Conservation (phyloP, 306 rosid species). For the Prunus mongolica region DNA sequence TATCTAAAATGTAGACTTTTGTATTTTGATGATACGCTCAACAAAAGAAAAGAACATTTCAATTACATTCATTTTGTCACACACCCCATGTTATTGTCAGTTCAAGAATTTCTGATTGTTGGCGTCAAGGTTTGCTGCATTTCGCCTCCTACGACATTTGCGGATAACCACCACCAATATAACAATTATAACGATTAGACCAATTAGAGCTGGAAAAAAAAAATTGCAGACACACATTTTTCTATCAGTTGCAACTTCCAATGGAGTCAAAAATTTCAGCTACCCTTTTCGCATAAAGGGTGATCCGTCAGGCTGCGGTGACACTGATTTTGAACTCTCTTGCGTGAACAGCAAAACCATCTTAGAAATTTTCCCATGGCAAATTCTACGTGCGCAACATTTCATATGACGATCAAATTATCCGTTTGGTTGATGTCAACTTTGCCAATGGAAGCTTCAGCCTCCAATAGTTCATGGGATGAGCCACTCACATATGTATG, state of each 20-base stretch:
- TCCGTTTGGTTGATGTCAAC: constrained; percentile 20
- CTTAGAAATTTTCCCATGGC: constrained; percentile 3
- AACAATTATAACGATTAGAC: not conserved
- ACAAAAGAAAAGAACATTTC: no score
- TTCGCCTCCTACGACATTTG: not conserved
- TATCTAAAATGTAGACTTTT: no score
- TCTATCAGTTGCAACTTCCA: not conserved
- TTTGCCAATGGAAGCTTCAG: constrained; percentile 20
- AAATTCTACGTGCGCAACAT: constrained; percentile 11
- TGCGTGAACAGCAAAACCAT: constrained; percentile 12
- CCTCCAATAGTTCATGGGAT: not conserved
- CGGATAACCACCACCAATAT: not conserved
- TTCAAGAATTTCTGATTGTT: not conserved
- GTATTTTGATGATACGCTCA: no score
- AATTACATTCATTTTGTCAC: no score
- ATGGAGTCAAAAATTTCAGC: not conserved
- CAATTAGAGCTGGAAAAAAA: no score
- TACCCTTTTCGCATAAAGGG: constrained; percentile 18
- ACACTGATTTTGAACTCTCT: constrained; percentile 16
- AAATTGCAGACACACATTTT: not conserved
- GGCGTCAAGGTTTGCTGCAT: not conserved
- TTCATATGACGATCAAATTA: not conserved
- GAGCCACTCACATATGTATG: not conserved
- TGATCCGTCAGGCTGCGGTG: constrained; percentile 16
- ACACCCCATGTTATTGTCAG: not conserved